Evolutionary conservation across 2,329 filamentous ascomycete genomes (phyloP).

Genomic region (Ascochyta clinopodiicola): DNA sequence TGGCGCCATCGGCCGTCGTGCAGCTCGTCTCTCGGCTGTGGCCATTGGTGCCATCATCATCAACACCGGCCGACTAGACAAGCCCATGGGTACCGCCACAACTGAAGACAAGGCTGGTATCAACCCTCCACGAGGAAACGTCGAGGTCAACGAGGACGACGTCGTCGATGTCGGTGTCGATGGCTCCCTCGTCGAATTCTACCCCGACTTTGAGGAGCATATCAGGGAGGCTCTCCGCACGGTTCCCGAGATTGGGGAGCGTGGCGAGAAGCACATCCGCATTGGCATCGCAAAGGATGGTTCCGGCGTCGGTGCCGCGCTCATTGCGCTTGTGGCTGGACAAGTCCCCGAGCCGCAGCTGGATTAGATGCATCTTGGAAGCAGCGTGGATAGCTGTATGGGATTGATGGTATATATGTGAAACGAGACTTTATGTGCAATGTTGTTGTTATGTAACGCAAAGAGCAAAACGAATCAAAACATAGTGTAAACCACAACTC

Average conservation of each 20-base stretch:
- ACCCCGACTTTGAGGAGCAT: slow-evolving; percentile 88
- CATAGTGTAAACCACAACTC: neutral
- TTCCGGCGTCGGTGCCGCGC: slow-evolving; percentile 89
- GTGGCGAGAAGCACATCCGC: slow-evolving; percentile 83
- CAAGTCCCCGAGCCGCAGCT: slow-evolving; percentile 44
- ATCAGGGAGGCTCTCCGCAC: slow-evolving; percentile 81
- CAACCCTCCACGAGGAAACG: slow-evolving; percentile 38
- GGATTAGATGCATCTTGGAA: neutral
- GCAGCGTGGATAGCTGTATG: neutral
- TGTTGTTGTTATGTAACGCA: slow-evolving; percentile 3
- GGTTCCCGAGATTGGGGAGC: slow-evolving; percentile 76
- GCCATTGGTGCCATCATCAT: slow-evolving; percentile 86
- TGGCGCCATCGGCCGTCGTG: slow-evolving; percentile 83
- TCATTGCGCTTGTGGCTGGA: slow-evolving; percentile 90
- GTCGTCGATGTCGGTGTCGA: slow-evolving; percentile 93
- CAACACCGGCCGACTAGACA: slow-evolving; percentile 73
- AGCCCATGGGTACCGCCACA: slow-evolving; percentile 42
- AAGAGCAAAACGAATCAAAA: neutral
- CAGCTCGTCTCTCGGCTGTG: slow-evolving; percentile 85
- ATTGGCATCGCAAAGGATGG: slow-evolving; percentile 98
- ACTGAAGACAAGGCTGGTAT: slow-evolving; percentile 46
- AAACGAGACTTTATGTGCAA: slow-evolving; percentile 8
- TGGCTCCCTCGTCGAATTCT: slow-evolving; percentile 92
- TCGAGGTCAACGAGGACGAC: slow-evolving; percentile 61
- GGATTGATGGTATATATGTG: slow-evolving; percentile 7